phyloP scores from a whole-genome alignment of 202 grass and related monocot genomes.

The Bolboschoenoplectus hybrid region DNA sequence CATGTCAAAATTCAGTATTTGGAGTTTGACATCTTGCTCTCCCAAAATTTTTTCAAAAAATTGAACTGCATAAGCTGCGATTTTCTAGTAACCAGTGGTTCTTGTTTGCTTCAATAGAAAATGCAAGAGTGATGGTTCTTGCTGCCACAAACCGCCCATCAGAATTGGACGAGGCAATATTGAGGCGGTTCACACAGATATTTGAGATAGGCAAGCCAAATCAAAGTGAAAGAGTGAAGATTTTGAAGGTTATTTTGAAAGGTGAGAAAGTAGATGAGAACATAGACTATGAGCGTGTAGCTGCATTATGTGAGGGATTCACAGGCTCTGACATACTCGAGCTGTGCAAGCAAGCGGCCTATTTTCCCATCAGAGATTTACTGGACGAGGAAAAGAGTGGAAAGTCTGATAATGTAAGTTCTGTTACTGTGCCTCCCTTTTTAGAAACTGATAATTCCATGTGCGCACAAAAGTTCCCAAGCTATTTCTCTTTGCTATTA shows the following conservation, averaged over 20 bases:
- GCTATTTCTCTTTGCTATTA: neutral
- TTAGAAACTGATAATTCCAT: neutral
- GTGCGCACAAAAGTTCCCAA: neutral
- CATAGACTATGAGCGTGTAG: conserved; percentile 75
- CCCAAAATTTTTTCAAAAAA: conserved; percentile 6
- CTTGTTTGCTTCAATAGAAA: conserved; percentile 52
- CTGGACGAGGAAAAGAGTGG: conserved; percentile 78
- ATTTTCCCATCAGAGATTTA: conserved; percentile 84
- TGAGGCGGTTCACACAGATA: conserved; percentile 90
- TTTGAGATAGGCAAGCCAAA: conserved; percentile 91
- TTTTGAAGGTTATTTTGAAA: conserved; percentile 85
- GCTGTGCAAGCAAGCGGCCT: conserved; percentile 94
- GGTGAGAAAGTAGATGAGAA: conserved; percentile 70
- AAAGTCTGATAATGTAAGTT: conserved; percentile 55
- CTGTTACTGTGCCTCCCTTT: conserved; percentile 5
- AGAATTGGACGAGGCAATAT: conserved; percentile 90
- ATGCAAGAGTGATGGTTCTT: conserved; percentile 98
- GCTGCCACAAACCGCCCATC: conserved; percentile 97
- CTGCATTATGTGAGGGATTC: conserved; percentile 80
- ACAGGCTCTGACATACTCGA: conserved; percentile 94
- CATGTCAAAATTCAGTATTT: neutral
- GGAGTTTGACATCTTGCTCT: neutral
- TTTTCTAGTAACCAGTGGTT: neutral
- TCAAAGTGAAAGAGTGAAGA: conserved; percentile 84
- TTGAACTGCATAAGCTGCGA: neutral